These are phyloP conservation scores for Salix arbutifolia DNA, from an alignment of 345 rosid species.

Conservation along the genomic window DNA sequence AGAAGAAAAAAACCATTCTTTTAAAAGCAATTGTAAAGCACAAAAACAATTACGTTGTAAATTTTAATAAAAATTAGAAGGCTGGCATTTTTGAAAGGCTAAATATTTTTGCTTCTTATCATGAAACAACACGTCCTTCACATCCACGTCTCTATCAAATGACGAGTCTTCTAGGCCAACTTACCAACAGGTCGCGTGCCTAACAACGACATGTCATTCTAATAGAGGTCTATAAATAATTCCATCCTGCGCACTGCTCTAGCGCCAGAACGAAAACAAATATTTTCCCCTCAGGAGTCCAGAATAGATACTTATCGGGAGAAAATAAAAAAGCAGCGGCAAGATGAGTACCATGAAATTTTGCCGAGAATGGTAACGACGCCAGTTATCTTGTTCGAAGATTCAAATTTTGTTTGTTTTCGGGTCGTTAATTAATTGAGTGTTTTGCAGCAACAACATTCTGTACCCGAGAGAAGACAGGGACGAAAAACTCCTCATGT, in stretches of 20 bases:
- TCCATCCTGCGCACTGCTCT: too few species aligned
- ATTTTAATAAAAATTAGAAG: too few species aligned
- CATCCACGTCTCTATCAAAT: background rate
- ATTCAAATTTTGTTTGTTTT: background rate
- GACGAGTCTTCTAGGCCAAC: background rate
- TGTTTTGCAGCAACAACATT: constrained; percentile 60
- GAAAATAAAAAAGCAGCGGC: background rate
- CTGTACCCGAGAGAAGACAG: constrained; percentile 69
- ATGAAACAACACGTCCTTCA: too few species aligned
- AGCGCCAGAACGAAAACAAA: too few species aligned
- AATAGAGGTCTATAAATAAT: too few species aligned
- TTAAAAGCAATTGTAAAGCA: too few species aligned
- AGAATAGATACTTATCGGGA: background rate
- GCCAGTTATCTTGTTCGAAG: background rate
- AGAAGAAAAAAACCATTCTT: too few species aligned
- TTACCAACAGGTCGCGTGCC: background rate
- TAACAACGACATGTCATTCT: background rate
- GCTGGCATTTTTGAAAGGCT: too few species aligned
- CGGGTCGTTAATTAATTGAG: background rate
- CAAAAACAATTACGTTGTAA: too few species aligned
- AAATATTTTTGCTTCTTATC: too few species aligned
- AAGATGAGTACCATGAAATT: constrained; percentile 87
- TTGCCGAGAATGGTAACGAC: constrained; percentile 73
- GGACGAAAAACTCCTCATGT: constrained; percentile 56
- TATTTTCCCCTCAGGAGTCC: too few species aligned